These are phyloP conservation scores for Eucalyptus shirleyi DNA, from an alignment of 345 rosid species.

Conservation along the genomic window DNA sequence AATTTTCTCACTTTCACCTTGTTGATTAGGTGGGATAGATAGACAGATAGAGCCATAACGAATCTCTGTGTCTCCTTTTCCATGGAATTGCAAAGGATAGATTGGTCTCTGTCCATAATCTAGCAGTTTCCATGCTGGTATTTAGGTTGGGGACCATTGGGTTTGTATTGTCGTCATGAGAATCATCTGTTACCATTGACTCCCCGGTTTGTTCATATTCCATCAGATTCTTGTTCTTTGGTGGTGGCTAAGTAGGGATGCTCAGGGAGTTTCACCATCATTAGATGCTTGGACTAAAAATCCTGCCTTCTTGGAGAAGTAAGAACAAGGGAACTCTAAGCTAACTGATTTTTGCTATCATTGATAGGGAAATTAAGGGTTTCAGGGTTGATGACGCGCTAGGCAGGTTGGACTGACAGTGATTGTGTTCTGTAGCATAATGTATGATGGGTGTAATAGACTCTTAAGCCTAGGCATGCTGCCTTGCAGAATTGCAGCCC, in stretches of 20 bases:
- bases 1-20: not conserved
- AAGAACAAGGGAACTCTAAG: not conserved
- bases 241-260: not conserved
- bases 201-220: not conserved
- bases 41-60: not conserved
- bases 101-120: not conserved
- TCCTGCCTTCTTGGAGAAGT: not conserved
- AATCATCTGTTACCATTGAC: not conserved
- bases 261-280: not conserved
- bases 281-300: not conserved
- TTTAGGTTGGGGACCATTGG: not conserved
- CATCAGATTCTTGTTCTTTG: not conserved
- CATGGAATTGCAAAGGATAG: not conserved
- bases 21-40: not conserved
- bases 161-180: not conserved
- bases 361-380: not conserved
- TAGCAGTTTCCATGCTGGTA: not conserved
- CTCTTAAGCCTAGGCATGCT: not conserved
- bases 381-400: not conserved
- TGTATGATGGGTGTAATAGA: not conserved
- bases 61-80: not conserved
- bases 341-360: not conserved
- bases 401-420: not conserved
- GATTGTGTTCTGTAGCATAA: not conserved
- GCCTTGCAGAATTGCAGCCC: not conserved